phyloP scores from a whole-genome alignment of 1,284 basidiomycete genomes.

The Cutaneotrichosporon sp. region DNA sequence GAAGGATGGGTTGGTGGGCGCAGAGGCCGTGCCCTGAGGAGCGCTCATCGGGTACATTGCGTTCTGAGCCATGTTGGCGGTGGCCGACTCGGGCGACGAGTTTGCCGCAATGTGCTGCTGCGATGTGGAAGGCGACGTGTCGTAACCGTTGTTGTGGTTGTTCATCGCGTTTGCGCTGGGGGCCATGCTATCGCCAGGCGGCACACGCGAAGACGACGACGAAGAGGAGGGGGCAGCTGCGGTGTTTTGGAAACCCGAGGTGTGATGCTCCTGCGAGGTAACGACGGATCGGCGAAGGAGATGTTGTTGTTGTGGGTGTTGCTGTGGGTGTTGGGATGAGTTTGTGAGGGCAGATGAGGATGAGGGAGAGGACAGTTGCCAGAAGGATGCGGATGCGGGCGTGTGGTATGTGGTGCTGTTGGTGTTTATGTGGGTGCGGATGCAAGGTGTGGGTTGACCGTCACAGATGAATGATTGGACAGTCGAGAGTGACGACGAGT shows the following conservation, averaged over 20 bases:
- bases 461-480: not conserved
- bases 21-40: not conserved
- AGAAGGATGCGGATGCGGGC: slow-evolving; percentile 3
- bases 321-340: not conserved
- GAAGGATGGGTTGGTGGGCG: not conserved
- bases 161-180: too few species aligned
- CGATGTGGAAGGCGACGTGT: too few species aligned
- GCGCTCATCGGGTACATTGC: not conserved
- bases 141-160: too few species aligned
- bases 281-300: slow-evolving; percentile 1
- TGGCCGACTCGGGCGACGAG: too few species aligned
- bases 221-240: too few species aligned
- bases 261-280: not conserved
- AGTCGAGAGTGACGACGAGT: not conserved
- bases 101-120: too few species aligned
- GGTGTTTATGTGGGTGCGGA: slow-evolving; percentile 1
- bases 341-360: not conserved
- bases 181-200: too few species aligned
- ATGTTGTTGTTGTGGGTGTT: not conserved
- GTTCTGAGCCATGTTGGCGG: too few species aligned
- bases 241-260: not conserved
- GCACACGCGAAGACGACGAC: too few species aligned
- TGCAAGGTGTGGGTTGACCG: not conserved
- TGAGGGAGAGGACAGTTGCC: not conserved
- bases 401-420: slow-evolving; percentile 2